Conservation (phyloP, 2,329 filamentous ascomycete genomes). For the Colletotrichum eremochloae region DNA sequence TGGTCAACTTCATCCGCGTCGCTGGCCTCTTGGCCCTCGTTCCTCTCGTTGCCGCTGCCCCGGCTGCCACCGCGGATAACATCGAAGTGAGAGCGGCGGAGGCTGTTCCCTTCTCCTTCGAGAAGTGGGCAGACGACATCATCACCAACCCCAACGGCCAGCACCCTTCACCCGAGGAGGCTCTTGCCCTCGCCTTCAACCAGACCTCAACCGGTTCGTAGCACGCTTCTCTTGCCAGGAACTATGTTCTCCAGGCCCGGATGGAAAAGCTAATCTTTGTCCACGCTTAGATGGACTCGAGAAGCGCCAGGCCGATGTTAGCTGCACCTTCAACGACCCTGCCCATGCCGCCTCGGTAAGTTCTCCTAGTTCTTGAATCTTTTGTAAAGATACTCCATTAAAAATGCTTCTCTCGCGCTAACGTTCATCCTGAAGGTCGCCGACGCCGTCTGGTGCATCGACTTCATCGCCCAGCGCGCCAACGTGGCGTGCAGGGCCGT, state of each 20-base stretch:
- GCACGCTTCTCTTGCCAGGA: background rate
- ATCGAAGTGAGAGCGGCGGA: slow-evolving; percentile 15
- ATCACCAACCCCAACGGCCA: slow-evolving; percentile 30
- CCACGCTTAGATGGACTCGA: slow-evolving; percentile 10
- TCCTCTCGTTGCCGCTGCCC: slow-evolving; percentile 4
- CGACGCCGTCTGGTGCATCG: slow-evolving; percentile 36
- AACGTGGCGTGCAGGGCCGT: slow-evolving; percentile 29
- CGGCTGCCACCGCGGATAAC: slow-evolving; percentile 1
- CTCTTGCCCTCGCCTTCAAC: slow-evolving; percentile 33
- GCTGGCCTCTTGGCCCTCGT: slow-evolving; percentile 23
- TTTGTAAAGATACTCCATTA: background rate
- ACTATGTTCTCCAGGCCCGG: background rate
- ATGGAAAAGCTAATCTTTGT: background rate
- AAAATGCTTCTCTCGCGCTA: rapidly evolving
- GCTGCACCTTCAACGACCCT: slow-evolving; percentile 9
- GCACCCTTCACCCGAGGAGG: slow-evolving; percentile 31
- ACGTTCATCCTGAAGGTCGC: slow-evolving; percentile 2
- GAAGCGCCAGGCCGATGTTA: slow-evolving; percentile 31
- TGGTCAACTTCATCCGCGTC: slow-evolving; percentile 26
- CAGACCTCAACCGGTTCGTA: slow-evolving; percentile 24
- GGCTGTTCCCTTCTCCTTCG: slow-evolving; percentile 29
- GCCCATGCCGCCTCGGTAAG: slow-evolving; percentile 20
- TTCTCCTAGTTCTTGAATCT: background rate
- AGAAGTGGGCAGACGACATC: slow-evolving; percentile 36
- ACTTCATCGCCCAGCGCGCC: slow-evolving; percentile 32